Base-by-base conservation (phyloP, 352 stramenopile species). In the Phytopythium helicoides region DNA sequence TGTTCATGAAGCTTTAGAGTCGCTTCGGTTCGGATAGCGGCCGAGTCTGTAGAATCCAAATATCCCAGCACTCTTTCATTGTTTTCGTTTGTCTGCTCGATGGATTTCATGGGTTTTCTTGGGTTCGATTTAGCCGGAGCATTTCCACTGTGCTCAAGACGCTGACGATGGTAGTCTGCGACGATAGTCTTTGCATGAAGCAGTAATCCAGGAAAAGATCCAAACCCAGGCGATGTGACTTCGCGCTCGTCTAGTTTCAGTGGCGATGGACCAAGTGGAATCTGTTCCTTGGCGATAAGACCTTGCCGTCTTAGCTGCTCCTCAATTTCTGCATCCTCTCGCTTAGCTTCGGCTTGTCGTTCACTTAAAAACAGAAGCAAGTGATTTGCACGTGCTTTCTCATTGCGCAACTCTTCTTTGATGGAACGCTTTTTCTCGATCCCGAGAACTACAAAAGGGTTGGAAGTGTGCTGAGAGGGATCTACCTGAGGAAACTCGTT, bases 271-370 rank as follows among this genome's bases (percentile, higher is more conserved):
- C 80, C 82, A 35, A 93, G 71, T 1, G 82, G 82, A 47, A 91
- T 83, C 52, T 93, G 82, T 11, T 76, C 73, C 38, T 86, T 88
- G 21, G 89, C 47, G 18, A 89, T 73, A n/a, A 93, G 68, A 16
- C 82, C 82, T 19, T 73, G 55, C 0, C 60, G 48, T 28, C 68
- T 73, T 19, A 93, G 49, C n/a, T 81, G 51, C 9, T 68, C 42
- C 1, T 69, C 80, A 15, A 79, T 62, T 22, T 51, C 55, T 16
- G 76, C 64, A 38, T 93, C 82, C 0, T 60, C 54, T 0, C 58
- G 39, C 4, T 66, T 50, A 1, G 82, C 82, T 25, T 81, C 69
- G 8, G 47, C 37, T 14, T 82, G 71, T 10, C 78, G 62, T n/a
- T 41, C 37, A 9, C 83, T 69, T 11, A 93, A 68, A 31, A 89